Base-by-base conservation (phyloP, 257 asterid species). In the Cordia subcordata region DNA sequence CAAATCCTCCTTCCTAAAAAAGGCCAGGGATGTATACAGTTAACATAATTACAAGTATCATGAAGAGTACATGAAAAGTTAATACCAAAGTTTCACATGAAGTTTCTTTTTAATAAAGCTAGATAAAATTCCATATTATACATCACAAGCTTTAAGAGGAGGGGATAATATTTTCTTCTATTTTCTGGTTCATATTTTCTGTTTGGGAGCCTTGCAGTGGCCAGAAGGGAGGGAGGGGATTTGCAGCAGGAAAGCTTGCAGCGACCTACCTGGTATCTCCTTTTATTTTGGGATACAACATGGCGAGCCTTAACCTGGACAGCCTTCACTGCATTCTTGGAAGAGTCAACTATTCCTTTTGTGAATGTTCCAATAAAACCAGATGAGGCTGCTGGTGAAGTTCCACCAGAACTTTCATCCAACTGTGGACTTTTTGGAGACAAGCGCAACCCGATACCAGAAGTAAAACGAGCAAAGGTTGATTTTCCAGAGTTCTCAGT, bases 221-320 rank as follows among this genome's bases (percentile, higher is more conserved):
- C 35, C 38, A 51, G 50, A 58, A 65, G 17, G 52, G 40, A 46
- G 51, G 37, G 44, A 42, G 32, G 55, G 12, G 12, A 44, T 21
- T 61, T 21, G 44, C 39, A 67, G 49, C 18, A 37, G 35, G 14
- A 17, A 68, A 39, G 55, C 38, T 45, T 47, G 39, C 35, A 56
- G 66, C 49, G 62, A 63, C 46, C 17, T 50, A 93, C 99, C 97
- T 93, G 99, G 68, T 89, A 93, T 89, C 99, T 85, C 80, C 99
- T 82, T 71, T 93, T 93, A 70, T 93, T 93, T 71, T 93, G 99
- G 62, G 99, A 93, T 33, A 93, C 99, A 70, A 58, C 99, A 71
- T 93, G 99, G 33, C 99, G 95, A 62, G 99, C 99, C 79, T 87
- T 93, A 60, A 89, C 97, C 76, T 83, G 91, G 55, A 93, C 99